Evolutionary conservation across 192 early-diverging fungal species (phyloP).

Genomic region (Coemansia sp.): DNA sequence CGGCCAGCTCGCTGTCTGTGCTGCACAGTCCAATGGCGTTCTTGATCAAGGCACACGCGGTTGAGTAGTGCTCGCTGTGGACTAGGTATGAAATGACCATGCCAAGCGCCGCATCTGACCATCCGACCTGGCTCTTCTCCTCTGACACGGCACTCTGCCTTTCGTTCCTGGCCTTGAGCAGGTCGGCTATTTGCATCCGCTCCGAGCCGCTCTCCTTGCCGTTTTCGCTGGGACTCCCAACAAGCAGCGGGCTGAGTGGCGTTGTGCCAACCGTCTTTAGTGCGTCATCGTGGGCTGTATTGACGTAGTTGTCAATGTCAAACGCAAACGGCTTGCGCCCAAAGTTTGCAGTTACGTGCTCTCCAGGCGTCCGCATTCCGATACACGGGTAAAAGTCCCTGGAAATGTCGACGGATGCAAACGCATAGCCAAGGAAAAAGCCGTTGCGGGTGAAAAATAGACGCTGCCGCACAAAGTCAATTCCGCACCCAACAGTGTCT

Average conservation of each 20-base stretch:
- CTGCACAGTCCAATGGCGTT: constrained; percentile 37
- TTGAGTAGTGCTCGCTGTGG: constrained; percentile 79
- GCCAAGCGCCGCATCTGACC: constrained; percentile 28
- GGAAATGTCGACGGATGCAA: constrained; percentile 39
- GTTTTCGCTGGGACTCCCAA: neutral
- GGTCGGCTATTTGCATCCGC: neutral
- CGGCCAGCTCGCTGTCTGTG: neutral
- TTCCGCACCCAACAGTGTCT: constrained; percentile 91
- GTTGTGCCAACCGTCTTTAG: constrained; percentile 8
- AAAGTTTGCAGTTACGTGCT: constrained; percentile 62
- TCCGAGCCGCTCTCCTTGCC: neutral
- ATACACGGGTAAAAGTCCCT: constrained; percentile 60
- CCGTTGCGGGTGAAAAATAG: constrained; percentile 96
- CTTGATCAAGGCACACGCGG: constrained; percentile 67
- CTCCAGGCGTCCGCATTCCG: constrained; percentile 61
- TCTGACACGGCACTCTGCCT: neutral
- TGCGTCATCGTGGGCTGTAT: constrained; percentile 25
- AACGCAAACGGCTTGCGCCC: constrained; percentile 60
- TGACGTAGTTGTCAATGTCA: constrained; percentile 56
- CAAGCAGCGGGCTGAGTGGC: constrained; percentile 14
- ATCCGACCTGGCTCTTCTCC: constrained; percentile 4
- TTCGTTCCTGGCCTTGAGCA: constrained; percentile 9
- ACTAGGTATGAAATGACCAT: constrained; percentile 80
- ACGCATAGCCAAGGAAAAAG: constrained; percentile 61
- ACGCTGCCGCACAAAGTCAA: constrained; percentile 77